Conservation (phyloP, 2,329 filamentous ascomycete genomes). For the Alternaria brassicicola region DNA sequence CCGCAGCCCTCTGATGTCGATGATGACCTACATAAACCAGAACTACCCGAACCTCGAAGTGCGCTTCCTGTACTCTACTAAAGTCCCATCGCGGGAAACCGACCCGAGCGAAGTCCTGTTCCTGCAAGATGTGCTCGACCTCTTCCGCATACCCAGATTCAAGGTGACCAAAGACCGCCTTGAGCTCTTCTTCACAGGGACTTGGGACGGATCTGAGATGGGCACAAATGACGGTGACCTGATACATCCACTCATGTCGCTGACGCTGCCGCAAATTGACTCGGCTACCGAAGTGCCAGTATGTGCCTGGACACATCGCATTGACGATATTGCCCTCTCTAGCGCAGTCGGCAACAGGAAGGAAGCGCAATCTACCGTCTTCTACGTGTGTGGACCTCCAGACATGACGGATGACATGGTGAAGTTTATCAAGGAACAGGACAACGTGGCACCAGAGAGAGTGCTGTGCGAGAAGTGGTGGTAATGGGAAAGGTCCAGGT, state of each 20-base stretch:
- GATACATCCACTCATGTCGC: slow-evolving; percentile 42
- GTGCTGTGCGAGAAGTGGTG: slow-evolving; percentile 61
- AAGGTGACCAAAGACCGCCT: slow-evolving; percentile 38
- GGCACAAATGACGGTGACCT: slow-evolving; percentile 33
- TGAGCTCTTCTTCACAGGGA: slow-evolving; percentile 47
- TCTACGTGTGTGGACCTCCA: slow-evolving; percentile 57
- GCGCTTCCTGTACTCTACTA: slow-evolving; percentile 68
- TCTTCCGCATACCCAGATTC: slow-evolving; percentile 39
- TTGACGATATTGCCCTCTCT: slow-evolving; percentile 48
- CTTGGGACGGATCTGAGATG: slow-evolving; percentile 36
- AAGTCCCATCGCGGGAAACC: slow-evolving; percentile 44
- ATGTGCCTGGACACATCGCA: slow-evolving; percentile 42
- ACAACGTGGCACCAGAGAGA: slow-evolving; percentile 46
- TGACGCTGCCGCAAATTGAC: slow-evolving; percentile 39
- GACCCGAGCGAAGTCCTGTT: slow-evolving; percentile 44
- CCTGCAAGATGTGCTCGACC: slow-evolving; percentile 40
- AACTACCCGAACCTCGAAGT: slow-evolving; percentile 53
- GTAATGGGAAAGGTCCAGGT: slow-evolving; percentile 36
- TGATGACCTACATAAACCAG: slow-evolving; percentile 66
- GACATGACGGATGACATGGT: slow-evolving; percentile 57
- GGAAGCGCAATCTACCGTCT: slow-evolving; percentile 48
- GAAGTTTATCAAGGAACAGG: slow-evolving; percentile 46
- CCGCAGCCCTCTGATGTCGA: slow-evolving; percentile 71
- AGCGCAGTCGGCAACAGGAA: slow-evolving; percentile 47
- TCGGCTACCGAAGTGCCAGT: slow-evolving; percentile 39